Percentiles rank a stretch among this genome's conserved stretches.
Evolutionary conservation across 2,329 filamentous ascomycete genomes (phyloP).

Genomic region (Fusarium sterilihyphosum): DNA sequence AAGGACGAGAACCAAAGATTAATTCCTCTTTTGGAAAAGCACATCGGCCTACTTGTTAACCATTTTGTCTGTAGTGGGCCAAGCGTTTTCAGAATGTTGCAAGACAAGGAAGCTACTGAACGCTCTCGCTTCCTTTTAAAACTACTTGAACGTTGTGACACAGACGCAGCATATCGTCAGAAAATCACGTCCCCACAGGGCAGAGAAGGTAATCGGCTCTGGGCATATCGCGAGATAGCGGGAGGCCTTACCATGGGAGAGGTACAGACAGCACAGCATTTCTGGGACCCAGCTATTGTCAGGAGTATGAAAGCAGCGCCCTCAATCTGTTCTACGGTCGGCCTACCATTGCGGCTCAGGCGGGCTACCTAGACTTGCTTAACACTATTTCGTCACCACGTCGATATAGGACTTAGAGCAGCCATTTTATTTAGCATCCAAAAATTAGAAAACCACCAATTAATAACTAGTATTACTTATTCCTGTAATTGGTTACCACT

Average conservation of each 20-base stretch:
- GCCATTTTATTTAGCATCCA: rapidly evolving
- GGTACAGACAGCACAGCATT: not conserved
- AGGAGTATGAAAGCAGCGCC: not conserved
- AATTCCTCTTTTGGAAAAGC: too few relatives aligned
- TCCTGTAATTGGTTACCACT: rapidly evolving
- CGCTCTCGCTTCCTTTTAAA: not conserved
- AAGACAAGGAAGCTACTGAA: rapidly evolving
- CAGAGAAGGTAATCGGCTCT: not conserved
- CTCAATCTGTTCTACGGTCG: not conserved
- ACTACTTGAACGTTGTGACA: not conserved
- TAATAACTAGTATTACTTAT: not conserved
- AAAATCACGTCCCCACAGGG: not conserved
- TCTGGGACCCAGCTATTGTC: not conserved
- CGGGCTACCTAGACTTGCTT: rapidly evolving
- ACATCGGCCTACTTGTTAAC: not conserved
- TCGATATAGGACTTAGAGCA: rapidly evolving
- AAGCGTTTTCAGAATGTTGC: not conserved
- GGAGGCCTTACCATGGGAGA: not conserved
- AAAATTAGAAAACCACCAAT: not conserved
- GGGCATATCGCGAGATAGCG: not conserved
- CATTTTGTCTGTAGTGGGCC: not conserved
- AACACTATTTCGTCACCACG: too few relatives aligned
- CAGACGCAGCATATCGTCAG: not conserved
- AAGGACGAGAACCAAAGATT: rapidly evolving
- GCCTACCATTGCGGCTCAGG: not conserved